Percentiles rank a stretch among this genome's conserved stretches.
These are phyloP conservation scores for Ophiostoma sp. DNA, from an alignment of 2,329 filamentous ascomycete genomes.

Conservation along the genomic window DNA sequence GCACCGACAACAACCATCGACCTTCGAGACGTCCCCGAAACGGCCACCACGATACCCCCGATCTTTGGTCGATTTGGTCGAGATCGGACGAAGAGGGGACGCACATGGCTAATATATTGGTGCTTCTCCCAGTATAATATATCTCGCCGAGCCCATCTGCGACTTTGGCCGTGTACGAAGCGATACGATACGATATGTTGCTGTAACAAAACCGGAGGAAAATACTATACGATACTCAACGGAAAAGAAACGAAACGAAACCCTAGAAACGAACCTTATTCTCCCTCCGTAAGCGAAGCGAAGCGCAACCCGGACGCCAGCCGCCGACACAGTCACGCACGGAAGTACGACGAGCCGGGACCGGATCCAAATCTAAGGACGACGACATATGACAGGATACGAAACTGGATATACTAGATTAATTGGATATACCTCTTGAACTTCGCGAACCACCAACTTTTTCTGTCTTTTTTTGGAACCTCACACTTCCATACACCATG, in stretches of 20 bases:
- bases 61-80: not conserved
- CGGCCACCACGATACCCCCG: not conserved
- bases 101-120: slow-evolving; percentile 9
- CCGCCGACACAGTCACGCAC: not conserved
- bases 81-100: not conserved
- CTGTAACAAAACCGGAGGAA: slow-evolving; percentile 30
- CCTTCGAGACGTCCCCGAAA: not conserved
- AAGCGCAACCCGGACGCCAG: not conserved
- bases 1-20: not conserved
- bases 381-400: not conserved
- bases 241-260: slow-evolving; percentile 17
- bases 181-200: slow-evolving; percentile 30
- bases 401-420: not conserved
- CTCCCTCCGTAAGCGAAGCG: not conserved
- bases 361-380: not conserved
- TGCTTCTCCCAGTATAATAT: slow-evolving; percentile 26
- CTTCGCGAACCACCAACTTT: not conserved
- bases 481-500: slow-evolving; percentile 44
- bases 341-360: not conserved
- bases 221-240: slow-evolving; percentile 24
- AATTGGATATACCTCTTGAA: not conserved
- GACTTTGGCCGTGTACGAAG: slow-evolving; percentile 30
- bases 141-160: slow-evolving; percentile 12
- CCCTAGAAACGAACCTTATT: not conserved
- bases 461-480: not conserved